Percentiles rank a stretch among this genome's conserved stretches.
These are phyloP conservation scores for Microcyclosporella mali DNA, from an alignment of 2,329 filamentous ascomycete species.

Conservation along the genomic window DNA sequence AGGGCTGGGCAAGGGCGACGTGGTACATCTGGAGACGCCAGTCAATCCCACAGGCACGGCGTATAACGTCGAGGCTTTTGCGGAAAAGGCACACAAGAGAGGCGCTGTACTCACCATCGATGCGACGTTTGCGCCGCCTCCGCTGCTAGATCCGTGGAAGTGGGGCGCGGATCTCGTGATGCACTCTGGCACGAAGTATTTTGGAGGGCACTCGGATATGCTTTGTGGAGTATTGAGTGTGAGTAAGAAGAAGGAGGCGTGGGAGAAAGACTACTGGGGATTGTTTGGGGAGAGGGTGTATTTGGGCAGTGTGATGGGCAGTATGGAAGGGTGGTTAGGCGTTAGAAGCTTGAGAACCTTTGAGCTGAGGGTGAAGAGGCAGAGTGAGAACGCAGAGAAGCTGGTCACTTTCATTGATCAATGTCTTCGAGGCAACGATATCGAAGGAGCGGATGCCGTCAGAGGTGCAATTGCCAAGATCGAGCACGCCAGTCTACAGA, in stretches of 20 bases:
- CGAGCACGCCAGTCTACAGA: conserved; percentile 75
- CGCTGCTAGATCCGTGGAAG: conserved; percentile 75
- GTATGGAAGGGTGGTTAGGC: conserved; percentile 85
- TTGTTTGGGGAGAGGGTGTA: conserved; percentile 66
- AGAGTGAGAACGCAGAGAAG: conserved; percentile 62
- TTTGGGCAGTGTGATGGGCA: conserved; percentile 80
- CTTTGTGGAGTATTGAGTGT: conserved; percentile 78
- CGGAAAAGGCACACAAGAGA: conserved; percentile 61
- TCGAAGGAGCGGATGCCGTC: conserved; percentile 42
- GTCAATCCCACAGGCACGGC: conserved; percentile 86
- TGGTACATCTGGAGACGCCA: conserved; percentile 89
- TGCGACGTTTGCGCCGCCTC: conserved; percentile 86
- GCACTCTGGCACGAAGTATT: conserved; percentile 93
- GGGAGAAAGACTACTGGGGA: conserved; percentile 45
- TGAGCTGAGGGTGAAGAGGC: conserved; percentile 71
- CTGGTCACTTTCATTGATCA: conserved; percentile 67
- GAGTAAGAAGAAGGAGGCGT: conserved; percentile 42
- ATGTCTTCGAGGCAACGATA: conserved; percentile 35
- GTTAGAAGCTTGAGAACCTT: conserved; percentile 79
- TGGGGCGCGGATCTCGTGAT: conserved; percentile 80
- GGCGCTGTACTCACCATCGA: conserved; percentile 80
- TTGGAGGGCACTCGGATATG: conserved; percentile 92
- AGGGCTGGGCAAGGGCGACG: conserved; percentile 66
- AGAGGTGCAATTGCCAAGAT: conserved; percentile 55
- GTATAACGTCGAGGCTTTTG: conserved; percentile 64